Evolutionary conservation across 2,329 filamentous ascomycete species (phyloP), one percentile per base, ranked within the genome.

Genomic region (Aspergillus sojae): DNA sequence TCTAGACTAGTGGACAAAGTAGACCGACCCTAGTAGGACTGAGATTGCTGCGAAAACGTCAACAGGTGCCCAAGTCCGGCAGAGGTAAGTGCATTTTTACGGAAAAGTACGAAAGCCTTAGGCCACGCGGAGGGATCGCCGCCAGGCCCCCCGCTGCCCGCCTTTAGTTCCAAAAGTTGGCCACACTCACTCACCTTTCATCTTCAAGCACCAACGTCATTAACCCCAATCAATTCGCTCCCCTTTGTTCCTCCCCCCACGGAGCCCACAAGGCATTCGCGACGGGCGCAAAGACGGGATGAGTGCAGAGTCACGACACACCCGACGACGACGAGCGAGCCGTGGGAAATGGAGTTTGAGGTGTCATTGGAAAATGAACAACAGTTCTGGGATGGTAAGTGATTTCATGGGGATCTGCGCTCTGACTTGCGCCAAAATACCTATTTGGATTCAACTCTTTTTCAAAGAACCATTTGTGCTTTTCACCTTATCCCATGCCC

Each of bases 331-430:
- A 72, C 76, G 75, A 78, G 70, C 74, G 72, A 76, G 74, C 72
- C 74, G 72, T 71, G 76, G 80, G 80, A 78, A 78, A 89, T 89
- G 87, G 81, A 91, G 81, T 86, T 88, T 80, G 90, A 93, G 79
- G 85, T 86, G 74, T 85, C 85, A 72, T 86, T 92, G 78, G 90
- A 94, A 79, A 89, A 88, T 78, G 92, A 93, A 81, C 87, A 93
- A 78, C 89, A 94, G 80, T 93, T 97, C 82, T 97, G 93, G 94
- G 85, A 89, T 80, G 91, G 94, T 96, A 78, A 77, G 85, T 75
- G 21, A 21, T 36, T 55, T 39, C 52, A 55, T 55, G 19, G 36
- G 21, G 52, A 55, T 55, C 64, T 58, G 30, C 70, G 69, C 78
- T 75, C 19, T 59, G 28, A 5, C 26, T 30, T 28, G 46, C 46